Base-by-base conservation (phyloP, 306 rosid genomes). In the Hippophae rhamnoides region DNA sequence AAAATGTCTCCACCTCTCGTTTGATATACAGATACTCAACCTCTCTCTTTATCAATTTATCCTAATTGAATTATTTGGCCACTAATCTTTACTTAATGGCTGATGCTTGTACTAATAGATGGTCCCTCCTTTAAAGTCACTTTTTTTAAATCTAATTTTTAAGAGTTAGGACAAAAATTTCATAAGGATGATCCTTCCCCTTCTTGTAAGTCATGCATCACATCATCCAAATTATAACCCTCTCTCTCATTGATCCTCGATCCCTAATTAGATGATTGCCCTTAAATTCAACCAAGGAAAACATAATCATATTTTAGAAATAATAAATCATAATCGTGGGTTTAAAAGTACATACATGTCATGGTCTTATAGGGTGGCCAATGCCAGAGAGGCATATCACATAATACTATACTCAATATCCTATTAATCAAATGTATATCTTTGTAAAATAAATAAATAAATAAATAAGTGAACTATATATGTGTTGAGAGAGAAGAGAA, bases 51-150 rank as follows among this genome's bases (percentile, higher is more conserved):
- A 18, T 18, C 23, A 18, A 18, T 18, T 18, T 18, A 18, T 18
- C 23, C 94, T 58, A 72, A 58, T 78, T 67, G 86, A 82, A 85
- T 82, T 81, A 85, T 81, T 82, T 59, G 23, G 23, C 60, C 74
- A 73, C 74, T 81, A 85, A 90, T 82, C 77, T 77, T 77, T 84
- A 68, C 82, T 86, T 86, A 86, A 74, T 86, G 72, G 76, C 76
- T 78, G 86, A 83, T 83, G 76, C 65, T 71, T 80, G 57, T 79
- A 79, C 77, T 89, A 66, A 85, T 74, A 81, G 75, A 76, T 78
- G 82, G 77, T 72, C 89, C 95, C 83, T 78, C 85, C 81, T 78
- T 61, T 81, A 79, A 75, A 76, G 85, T 72, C 76, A 83, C 89
- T 71, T 69, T 56, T 71, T 64, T 18, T 0, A 18, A 18, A 18